Evolutionary conservation across 495 filamentous ascomycete genomes (phyloP), one percentile per base, ranked within the genome.

Genomic region (Lasiosphaeriaceae sp.): DNA sequence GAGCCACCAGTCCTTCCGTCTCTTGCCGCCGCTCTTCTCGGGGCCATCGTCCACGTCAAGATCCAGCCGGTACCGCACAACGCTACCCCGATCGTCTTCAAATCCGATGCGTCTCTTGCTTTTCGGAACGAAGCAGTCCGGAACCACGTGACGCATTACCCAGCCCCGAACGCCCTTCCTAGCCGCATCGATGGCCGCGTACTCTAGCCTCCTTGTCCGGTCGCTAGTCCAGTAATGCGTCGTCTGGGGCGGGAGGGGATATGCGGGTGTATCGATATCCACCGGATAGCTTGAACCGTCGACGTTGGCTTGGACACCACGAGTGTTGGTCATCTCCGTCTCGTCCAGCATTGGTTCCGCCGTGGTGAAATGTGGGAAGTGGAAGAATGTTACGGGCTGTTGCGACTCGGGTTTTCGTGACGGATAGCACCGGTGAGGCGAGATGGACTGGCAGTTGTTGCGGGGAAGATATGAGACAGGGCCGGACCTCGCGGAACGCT

Each of bases 221-320:
- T 81, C 79, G 52, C 76, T 80, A 3, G 77, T 81, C 80, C 79
- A 83, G 60, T 83, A 83, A 50, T 80, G 77, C 2, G 75, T 76
- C n/a, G 79, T 83, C 47, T 79, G 73, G 19, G 80, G 80, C 3
- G 78, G 80, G 0, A 70, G 64, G 22, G 67, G 67, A 31, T 71
- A 65, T 2, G 63, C 41, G 0, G 56, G 54, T 1, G 59, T 48
- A 35, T 71, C 62, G 8, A 58, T 44, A 7, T 22, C 49, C 19
- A 56, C 47, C 6, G 66, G 61, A 11, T 55, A 48, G 22, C 31
- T 56, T 0, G 63, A 56, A 16, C 37, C 56, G 19, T 54, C 14
- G 2, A 50, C 17, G 43, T 54, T 60, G 9, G 50, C 50, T 3
- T 24, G 46, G 3, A 49, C 23, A 21, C 43, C 45, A 29, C 53